These are phyloP conservation scores for Myxozyma nipponensis DNA, from an alignment of 805 yeast genomes.

Conservation along the genomic window DNA sequence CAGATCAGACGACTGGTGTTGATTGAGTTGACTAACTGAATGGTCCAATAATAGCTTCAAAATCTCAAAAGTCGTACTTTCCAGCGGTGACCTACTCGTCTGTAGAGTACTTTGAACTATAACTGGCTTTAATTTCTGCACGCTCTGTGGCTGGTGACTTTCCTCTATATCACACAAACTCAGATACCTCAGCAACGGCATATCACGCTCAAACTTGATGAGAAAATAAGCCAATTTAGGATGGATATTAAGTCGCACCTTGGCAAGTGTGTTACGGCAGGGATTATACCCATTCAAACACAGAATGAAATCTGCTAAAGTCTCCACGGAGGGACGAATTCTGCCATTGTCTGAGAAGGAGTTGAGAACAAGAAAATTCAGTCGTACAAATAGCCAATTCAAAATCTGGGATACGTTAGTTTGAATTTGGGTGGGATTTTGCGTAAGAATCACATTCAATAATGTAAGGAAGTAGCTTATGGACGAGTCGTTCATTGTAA, in stretches of 20 bases:
- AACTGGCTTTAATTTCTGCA: too few relatives aligned
- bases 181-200: background rate
- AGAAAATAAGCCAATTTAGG: too few relatives aligned
- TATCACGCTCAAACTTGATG: background rate
- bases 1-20: background rate
- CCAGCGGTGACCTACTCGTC: too few relatives aligned
- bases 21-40: too few relatives aligned
- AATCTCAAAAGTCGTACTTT: too few relatives aligned
- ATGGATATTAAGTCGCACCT: too few relatives aligned
- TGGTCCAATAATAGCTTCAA: too few relatives aligned
- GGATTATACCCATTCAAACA: background rate
- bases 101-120: too few relatives aligned
- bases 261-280: too few relatives aligned
- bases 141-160: too few relatives aligned
- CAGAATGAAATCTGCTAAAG: background rate
- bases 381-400: background rate
- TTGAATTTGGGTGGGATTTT: background rate
- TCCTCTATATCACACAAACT: too few relatives aligned
- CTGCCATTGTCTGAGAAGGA: background rate
- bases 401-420: background rate
- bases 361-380: background rate
- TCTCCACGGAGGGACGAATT: background rate
- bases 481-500: conserved; percentile 8
- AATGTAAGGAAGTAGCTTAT: background rate
- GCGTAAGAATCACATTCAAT: background rate